Conservation (phyloP, 2,329 filamentous ascomycete species). For the Cordyceps tenuipes region DNA sequence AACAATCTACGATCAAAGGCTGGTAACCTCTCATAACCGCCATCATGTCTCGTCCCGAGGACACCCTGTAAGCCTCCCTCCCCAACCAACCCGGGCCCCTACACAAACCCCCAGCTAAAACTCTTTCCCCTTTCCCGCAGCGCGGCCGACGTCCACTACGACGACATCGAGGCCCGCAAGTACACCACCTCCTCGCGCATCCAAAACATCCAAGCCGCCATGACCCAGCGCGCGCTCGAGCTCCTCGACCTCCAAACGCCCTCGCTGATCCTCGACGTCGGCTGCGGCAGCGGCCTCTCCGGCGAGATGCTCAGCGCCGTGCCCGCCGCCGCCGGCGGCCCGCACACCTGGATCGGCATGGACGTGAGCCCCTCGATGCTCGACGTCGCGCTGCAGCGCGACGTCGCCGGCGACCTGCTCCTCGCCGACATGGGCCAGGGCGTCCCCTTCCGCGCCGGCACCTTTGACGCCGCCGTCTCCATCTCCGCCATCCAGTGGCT, state of each 20-base stretch:
- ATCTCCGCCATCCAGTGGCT: slow-evolving; percentile 98
- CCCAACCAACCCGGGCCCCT: slow-evolving; percentile 13
- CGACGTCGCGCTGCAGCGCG: slow-evolving; percentile 83
- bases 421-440: slow-evolving; percentile 94
- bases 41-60: slow-evolving; percentile 93
- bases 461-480: slow-evolving; percentile 89
- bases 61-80: slow-evolving; percentile 60
- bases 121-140: slow-evolving; percentile 34
- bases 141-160: slow-evolving; percentile 94
- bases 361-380: slow-evolving; percentile 94
- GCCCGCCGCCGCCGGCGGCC: slow-evolving; percentile 62
- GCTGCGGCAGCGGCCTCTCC: slow-evolving; percentile 88
- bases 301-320: slow-evolving; percentile 85
- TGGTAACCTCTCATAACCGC: background rate
- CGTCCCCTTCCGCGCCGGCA: slow-evolving; percentile 82
- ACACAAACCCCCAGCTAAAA: slow-evolving; percentile 3
- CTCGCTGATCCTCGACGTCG: slow-evolving; percentile 90
- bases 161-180: slow-evolving; percentile 90
- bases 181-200: slow-evolving; percentile 96
- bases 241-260: slow-evolving; percentile 74
- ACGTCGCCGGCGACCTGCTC: slow-evolving; percentile 88
- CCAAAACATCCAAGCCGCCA: slow-evolving; percentile 86
- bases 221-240: slow-evolving; percentile 89
- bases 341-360: slow-evolving; percentile 96
- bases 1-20: background rate